Base-by-base conservation (phyloP, 495 filamentous ascomycete genomes). In the Sphaerosporella brunnea region DNA sequence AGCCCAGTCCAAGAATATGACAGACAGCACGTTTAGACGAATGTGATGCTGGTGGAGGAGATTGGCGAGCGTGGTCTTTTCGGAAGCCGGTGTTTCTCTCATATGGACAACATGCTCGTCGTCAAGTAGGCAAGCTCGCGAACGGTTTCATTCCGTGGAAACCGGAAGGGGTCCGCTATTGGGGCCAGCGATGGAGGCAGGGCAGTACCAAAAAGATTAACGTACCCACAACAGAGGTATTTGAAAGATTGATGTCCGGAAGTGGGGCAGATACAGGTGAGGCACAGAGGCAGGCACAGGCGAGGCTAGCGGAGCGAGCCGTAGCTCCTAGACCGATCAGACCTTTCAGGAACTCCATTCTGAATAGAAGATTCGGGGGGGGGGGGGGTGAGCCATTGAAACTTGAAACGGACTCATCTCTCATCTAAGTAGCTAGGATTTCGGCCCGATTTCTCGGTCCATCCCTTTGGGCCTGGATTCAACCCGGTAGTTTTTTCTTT, bases 1-100 rank as follows among this genome's bases (percentile, higher is more conserved):
- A 44, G 40, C 8, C 40, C 40, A 44, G 9, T 9, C 9, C 9
- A 21, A 16, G 8, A 44, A 4, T 23, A 44, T 8, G 16, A 26
- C 23, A 9, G 20, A 10, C 4, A 9, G 40, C 7, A 13, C 10
- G 11, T 25, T 21, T 9, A 7, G 9, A 4, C 9, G 4, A 8
- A 13, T 8, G 11, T 23, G 16, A 21, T 44, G 20, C 4, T 4
- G 10, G 40, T 44, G 20, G 9, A 51, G 25, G 16, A 39, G 48
- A 26, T 23, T 18, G 15, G n/a, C 20, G 19, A 51, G 43, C 1
- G 42, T 47, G 0, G 13, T 39, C n/a, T 47, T 47, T 4, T 42
- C 49, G 13, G 20, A 26, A 3, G 32, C 49, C 4, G 32, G 42
- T 11, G 49, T 26, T 5, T 42, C 49, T 26, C 49, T 13, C 7